Evolutionary conservation across 2,329 filamentous ascomycete species (phyloP).

Genomic region (Phaeosphaeriaceae sp.): DNA sequence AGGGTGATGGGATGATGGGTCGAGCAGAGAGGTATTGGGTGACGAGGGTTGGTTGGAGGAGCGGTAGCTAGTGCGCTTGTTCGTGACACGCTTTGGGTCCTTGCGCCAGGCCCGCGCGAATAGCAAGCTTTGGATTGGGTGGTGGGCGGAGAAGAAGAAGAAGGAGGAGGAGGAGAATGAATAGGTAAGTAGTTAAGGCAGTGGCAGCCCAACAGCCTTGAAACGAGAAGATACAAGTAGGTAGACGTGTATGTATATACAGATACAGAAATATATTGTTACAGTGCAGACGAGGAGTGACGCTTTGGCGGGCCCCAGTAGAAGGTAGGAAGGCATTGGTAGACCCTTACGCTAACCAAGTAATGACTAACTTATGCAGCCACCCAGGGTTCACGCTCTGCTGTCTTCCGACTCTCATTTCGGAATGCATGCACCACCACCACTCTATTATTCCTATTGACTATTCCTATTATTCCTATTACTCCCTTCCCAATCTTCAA

Average conservation of each 20-base stretch:
- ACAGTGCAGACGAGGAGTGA: constrained; percentile 8
- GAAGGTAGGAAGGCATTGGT: not conserved
- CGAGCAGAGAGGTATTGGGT: constrained; percentile 5
- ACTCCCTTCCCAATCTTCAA: too few relatives aligned
- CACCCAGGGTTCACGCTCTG: constrained; percentile 3
- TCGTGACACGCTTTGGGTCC: constrained; percentile 15
- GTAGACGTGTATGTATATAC: too few relatives aligned
- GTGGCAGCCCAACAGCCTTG: too few relatives aligned
- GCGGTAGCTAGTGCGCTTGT: constrained; percentile 8
- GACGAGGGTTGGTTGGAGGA: constrained; percentile 12
- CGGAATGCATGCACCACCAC: too few relatives aligned
- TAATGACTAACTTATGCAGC: constrained; percentile 2
- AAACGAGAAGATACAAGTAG: too few relatives aligned
- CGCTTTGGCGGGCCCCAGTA: constrained; percentile 2
- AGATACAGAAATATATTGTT: not conserved
- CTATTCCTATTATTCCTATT: too few relatives aligned
- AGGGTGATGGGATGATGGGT: constrained; percentile 1
- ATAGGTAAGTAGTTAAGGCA: too few relatives aligned
- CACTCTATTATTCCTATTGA: too few relatives aligned
- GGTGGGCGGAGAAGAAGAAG: too few relatives aligned
- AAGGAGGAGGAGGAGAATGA: constrained; percentile 4
- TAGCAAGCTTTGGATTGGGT: constrained; percentile 1
- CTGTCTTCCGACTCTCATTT: too few relatives aligned
- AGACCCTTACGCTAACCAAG: not conserved
- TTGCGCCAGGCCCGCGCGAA: constrained; percentile 11